Percentiles rank a stretch among this genome's conserved stretches.
Evolutionary conservation across 2,329 filamentous ascomycete species (phyloP).

Genomic region (Plectosphaerella cucumerina): DNA sequence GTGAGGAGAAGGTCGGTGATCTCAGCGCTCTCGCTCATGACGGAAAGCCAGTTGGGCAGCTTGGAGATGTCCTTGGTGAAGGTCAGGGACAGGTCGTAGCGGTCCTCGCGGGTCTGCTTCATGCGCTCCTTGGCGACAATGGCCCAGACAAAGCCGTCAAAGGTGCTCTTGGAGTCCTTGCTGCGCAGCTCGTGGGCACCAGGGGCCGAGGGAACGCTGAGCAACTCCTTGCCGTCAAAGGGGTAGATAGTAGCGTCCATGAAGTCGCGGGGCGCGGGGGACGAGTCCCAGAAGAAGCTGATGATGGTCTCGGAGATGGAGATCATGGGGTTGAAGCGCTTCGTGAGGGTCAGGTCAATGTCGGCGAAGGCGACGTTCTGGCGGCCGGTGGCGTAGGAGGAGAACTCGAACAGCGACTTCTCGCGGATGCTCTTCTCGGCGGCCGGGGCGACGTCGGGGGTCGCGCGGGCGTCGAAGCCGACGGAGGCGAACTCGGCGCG

Average conservation of each 20-base stretch:
- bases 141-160: slow-evolving; percentile 91
- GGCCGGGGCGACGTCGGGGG: slow-evolving; percentile 39
- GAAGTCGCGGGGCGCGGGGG: slow-evolving; percentile 64
- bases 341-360: slow-evolving; percentile 73
- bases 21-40: slow-evolving; percentile 97
- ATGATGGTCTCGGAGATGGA: slow-evolving; percentile 59
- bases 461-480: slow-evolving; percentile 64
- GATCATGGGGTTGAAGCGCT: slow-evolving; percentile 78
- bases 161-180: slow-evolving; percentile 62
- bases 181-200: slow-evolving; percentile 53
- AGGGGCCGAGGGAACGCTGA: slow-evolving; percentile 64
- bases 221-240: slow-evolving; percentile 87
- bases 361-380: slow-evolving; percentile 92
- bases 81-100: slow-evolving; percentile 91
- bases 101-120: slow-evolving; percentile 83
- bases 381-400: slow-evolving; percentile 83
- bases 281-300: slow-evolving; percentile 76
- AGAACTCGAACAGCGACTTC: slow-evolving; percentile 81
- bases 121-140: slow-evolving; percentile 93
- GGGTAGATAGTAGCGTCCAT: slow-evolving; percentile 77
- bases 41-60: slow-evolving; percentile 82
- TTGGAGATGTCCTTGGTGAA: slow-evolving; percentile 89
- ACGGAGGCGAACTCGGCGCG: slow-evolving; percentile 82
- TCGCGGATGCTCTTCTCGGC: slow-evolving; percentile 60
- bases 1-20: slow-evolving; percentile 85